Base-by-base conservation (phyloP, 148 eudicot genomes). In the Limonium bicolor region DNA sequence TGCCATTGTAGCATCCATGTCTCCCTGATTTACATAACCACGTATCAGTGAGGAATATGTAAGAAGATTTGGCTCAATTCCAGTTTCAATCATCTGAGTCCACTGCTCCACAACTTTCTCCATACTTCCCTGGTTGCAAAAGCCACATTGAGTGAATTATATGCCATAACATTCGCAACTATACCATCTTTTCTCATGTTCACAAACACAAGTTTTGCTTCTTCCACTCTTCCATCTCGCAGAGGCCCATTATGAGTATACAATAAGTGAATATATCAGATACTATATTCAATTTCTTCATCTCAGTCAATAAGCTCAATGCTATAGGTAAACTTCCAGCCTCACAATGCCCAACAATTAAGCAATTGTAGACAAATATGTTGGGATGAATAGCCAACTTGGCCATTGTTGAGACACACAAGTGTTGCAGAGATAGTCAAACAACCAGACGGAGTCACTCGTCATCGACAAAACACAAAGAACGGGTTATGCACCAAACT, bases 31-130 rank as follows among this genome's bases (percentile, higher is more conserved):
- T 47, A 86, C 67, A 37, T 73, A 72, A 38, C 83, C 92, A 60
- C 80, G 61, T 46, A 88, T 74, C 36, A 88, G 59, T n/a, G 64
- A 61, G 51, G 76, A 69, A 53, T 64, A 83, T 17, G 97, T 79
- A 27, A 80, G 46, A 11, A 59, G 29, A 68, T 80, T 63, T 27
- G 80, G 81, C 32, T 68, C 66, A 28, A 77, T 55, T 38, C 74
- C 79, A 29, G 62, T 67, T 39, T 63, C 66, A 58, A 67, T 56
- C 97, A 88, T 88, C 25, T 65, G 65, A 48, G 76, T 65, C 58
- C 74, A 74, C 41, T 77, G 35, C 50, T 59, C 63, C 46, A 70
- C 23, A 63, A 92, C 97, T 65, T 70, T 74, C 37, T 68, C 67
- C 78, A 83, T 72, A 50, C 57, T 52, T 27, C 86, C 83, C 37